A percentile compares a stretch with the other conserved stretches of the same genome.
phyloP scores from a whole-genome alignment of 257 asterid species.

The Solanum bulbocastanum region DNA sequence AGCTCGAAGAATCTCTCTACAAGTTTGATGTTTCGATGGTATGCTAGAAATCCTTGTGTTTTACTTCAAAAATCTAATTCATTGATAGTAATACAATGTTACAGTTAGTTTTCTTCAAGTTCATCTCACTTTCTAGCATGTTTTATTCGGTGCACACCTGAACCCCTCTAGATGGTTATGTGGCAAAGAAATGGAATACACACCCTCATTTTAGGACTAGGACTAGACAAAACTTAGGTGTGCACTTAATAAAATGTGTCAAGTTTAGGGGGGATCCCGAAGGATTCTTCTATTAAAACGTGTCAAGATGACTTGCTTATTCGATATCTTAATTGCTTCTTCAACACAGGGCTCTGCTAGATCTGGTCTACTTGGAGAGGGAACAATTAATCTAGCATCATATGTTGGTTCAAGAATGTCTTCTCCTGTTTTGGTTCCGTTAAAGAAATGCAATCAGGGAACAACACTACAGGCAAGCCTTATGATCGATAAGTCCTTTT shows the following conservation, averaged over 20 bases:
- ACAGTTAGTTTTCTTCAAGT: neutral
- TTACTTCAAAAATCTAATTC: neutral
- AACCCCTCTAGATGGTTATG: neutral
- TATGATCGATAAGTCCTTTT: neutral
- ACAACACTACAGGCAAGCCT: slow-evolving; percentile 56
- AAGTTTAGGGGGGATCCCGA: neutral
- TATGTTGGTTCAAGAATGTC: slow-evolving; percentile 37
- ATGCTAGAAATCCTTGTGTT: neutral
- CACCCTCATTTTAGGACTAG: neutral
- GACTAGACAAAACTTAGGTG: neutral
- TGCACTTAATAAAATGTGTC: neutral
- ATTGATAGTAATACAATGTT: neutral
- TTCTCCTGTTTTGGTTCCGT: slow-evolving; percentile 55
- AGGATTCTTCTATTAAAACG: neutral
- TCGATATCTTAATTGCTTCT: neutral
- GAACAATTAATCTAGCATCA: slow-evolving; percentile 42
- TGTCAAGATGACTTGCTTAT: neutral
- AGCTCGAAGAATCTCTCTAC: slow-evolving; percentile 47
- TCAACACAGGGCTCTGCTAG: slow-evolving; percentile 59
- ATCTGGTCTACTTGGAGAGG: slow-evolving; percentile 76
- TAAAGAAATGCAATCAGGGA: slow-evolving; percentile 63
- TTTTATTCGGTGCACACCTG: neutral
- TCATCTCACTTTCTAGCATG: neutral
- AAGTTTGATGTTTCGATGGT: slow-evolving; percentile 73
- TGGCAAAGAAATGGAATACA: neutral